Percentiles rank a stretch among this genome's conserved stretches.
Evolutionary conservation across 176 grass and related monocot genomes (phyloP).

Genomic region (Avena insularis): DNA sequence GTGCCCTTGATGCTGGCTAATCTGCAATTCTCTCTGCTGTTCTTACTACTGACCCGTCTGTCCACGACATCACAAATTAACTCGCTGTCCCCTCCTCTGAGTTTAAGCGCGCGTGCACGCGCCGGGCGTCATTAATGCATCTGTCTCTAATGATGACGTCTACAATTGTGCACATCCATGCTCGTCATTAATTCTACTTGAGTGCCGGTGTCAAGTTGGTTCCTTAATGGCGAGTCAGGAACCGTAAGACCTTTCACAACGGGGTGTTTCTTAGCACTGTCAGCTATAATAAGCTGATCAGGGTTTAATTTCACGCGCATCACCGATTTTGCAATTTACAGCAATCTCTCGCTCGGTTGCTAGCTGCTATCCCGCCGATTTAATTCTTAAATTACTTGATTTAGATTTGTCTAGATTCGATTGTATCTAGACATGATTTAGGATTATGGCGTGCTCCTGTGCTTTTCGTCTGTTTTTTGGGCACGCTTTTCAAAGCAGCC

Average conservation of each 20-base stretch:
- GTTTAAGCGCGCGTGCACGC: constrained; percentile 32
- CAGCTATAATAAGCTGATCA: neutral
- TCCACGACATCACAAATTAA: constrained; percentile 16
- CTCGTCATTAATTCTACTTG: neutral
- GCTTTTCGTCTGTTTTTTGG: too few species aligned
- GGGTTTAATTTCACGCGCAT: constrained; percentile 36
- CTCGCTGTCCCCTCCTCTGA: neutral
- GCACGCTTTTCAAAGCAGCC: too few species aligned
- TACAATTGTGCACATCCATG: constrained; percentile 13
- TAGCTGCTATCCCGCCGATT: too few species aligned
- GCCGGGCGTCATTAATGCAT: constrained; percentile 40
- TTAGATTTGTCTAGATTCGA: too few species aligned
- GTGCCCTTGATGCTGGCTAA: constrained; percentile 20
- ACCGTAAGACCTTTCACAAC: too few species aligned
- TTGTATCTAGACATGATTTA: too few species aligned
- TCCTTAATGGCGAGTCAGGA: constrained; percentile 22
- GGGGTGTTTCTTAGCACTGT: too few species aligned
- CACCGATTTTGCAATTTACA: neutral
- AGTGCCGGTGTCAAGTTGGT: constrained; percentile 20
- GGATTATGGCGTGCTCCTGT: too few species aligned
- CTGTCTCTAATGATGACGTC: neutral
- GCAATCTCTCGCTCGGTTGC: neutral
- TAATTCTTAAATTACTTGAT: too few species aligned
- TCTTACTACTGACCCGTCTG: constrained; percentile 6
- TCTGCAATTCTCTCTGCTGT: constrained; percentile 47